These are phyloP conservation scores for Lactifluus rugatus DNA, from an alignment of 768 basidiomycete species.

Conservation along the genomic window DNA sequence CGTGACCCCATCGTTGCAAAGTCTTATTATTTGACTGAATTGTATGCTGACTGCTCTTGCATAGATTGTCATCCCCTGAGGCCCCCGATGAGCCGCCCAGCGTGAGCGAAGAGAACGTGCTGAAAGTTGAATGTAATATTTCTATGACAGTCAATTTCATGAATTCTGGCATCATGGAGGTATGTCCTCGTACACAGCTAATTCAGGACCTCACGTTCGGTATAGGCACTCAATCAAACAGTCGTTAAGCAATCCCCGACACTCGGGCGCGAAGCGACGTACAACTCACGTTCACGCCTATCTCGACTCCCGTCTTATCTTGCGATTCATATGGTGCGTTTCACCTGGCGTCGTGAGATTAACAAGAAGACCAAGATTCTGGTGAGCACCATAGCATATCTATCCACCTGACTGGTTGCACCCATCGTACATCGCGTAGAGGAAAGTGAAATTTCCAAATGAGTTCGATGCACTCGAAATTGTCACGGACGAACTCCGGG, in stretches of 20 bases:
- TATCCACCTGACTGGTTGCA: not conserved
- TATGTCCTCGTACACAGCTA: slow-evolving; percentile 14
- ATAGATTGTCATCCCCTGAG: slow-evolving; percentile 73
- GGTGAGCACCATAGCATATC: slow-evolving; percentile 34
- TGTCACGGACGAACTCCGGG: slow-evolving; percentile 67
- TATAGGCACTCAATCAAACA: slow-evolving; percentile 74
- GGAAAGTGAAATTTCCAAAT: slow-evolving; percentile 85
- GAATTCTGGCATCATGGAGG: slow-evolving; percentile 71
- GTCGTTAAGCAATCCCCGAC: slow-evolving; percentile 78
- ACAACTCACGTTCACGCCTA: slow-evolving; percentile 72
- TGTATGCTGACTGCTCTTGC: not conserved
- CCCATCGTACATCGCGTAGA: slow-evolving; percentile 31
- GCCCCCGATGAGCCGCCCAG: slow-evolving; percentile 67
- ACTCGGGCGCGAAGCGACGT: slow-evolving; percentile 71
- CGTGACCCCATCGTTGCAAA: slow-evolving; percentile 16
- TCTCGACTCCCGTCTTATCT: slow-evolving; percentile 79
- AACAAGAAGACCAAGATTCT: slow-evolving; percentile 93
- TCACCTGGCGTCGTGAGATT: slow-evolving; percentile 90
- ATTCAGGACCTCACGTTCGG: not conserved
- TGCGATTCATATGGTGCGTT: slow-evolving; percentile 91
- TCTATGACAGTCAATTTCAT: slow-evolving; percentile 79
- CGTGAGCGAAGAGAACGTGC: slow-evolving; percentile 55
- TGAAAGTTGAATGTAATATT: slow-evolving; percentile 93
- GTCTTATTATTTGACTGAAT: not conserved
- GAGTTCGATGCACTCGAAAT: slow-evolving; percentile 84